Percentiles rank a stretch among this genome's conserved stretches.
These are phyloP conservation scores for Entrophospora sp. DNA, from an alignment of 192 early-diverging fungal genomes.

Conservation along the genomic window DNA sequence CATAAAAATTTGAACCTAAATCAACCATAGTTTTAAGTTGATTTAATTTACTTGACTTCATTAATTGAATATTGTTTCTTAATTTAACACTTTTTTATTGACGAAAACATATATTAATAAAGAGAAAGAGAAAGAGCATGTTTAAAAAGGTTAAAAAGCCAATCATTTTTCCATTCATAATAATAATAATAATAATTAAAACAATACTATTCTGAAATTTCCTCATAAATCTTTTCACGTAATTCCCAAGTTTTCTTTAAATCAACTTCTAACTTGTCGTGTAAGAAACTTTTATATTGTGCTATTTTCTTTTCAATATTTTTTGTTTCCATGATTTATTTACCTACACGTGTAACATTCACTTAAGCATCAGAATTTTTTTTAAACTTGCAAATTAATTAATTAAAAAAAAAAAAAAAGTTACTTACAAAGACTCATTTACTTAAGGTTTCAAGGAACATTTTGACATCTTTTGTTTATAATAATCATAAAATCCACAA, in stretches of 20 bases:
- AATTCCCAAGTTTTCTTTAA: conserved; percentile 52
- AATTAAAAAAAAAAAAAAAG: no score
- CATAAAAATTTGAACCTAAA: conserved; percentile 84
- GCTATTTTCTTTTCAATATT: conserved; percentile 28
- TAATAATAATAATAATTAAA: not conserved
- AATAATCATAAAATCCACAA: no score
- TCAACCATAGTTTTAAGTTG: conserved; percentile 78
- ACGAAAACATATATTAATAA: no score
- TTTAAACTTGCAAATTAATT: no score
- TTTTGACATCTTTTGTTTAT: no score
- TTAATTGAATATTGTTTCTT: conserved; percentile 64
- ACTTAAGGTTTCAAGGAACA: no score
- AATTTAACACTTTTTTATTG: conserved; percentile 72
- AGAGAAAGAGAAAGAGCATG: not conserved
- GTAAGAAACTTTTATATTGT: conserved; percentile 73
- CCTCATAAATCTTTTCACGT: conserved; percentile 67
- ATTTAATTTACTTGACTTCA: conserved; percentile 49
- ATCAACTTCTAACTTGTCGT: conserved; percentile 60
- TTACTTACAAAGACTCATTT: no score
- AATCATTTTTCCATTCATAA: conserved; percentile 2
- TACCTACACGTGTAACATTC: no score
- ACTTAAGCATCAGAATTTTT: no score
- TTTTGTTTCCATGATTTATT: no score
- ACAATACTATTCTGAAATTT: conserved; percentile 71
- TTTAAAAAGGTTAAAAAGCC: not conserved